phyloP scores from a whole-genome alignment of 306 rosid genomes.

The Trichosanthes cucumerina region DNA sequence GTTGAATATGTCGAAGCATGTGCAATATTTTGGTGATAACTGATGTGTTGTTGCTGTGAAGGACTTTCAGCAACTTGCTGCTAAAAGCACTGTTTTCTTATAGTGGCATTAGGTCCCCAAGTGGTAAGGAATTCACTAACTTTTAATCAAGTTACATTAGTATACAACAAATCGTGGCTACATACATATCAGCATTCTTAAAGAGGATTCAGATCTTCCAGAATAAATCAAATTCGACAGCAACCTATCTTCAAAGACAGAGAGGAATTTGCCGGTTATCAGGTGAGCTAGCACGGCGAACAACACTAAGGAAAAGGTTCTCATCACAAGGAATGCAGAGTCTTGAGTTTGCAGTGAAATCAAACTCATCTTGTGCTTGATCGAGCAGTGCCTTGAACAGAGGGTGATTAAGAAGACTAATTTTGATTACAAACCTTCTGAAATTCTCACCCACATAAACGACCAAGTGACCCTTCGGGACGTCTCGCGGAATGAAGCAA shows the following conservation, averaged over 20 bases:
- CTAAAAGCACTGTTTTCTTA: background rate
- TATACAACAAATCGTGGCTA: conserved; percentile 25
- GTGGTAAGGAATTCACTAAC: background rate
- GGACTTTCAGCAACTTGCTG: background rate
- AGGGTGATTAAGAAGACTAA: conserved; percentile 63
- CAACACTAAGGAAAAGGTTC: conserved; percentile 49
- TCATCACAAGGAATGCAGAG: conserved; percentile 86
- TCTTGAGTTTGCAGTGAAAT: conserved; percentile 47
- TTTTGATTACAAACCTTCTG: conserved; percentile 68
- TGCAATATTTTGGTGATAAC: background rate
- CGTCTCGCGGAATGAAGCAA: conserved; percentile 65
- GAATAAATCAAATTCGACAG: conserved; percentile 13
- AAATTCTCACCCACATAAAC: conserved; percentile 69
- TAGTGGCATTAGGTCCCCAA: background rate
- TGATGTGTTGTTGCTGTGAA: background rate
- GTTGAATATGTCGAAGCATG: background rate
- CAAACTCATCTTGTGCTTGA: conserved; percentile 76
- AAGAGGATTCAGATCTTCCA: conserved; percentile 16
- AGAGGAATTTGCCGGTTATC: conserved; percentile 22
- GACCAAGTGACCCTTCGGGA: conserved; percentile 90
- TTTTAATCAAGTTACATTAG: conserved; percentile 7
- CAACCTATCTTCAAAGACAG: conserved; percentile 22
- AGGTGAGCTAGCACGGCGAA: conserved; percentile 49
- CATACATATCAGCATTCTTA: conserved; percentile 16
- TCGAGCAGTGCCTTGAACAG: conserved; percentile 75